Conservation (phyloP, 768 basidiomycete species). For the Phanerodontia chrysosporium region DNA sequence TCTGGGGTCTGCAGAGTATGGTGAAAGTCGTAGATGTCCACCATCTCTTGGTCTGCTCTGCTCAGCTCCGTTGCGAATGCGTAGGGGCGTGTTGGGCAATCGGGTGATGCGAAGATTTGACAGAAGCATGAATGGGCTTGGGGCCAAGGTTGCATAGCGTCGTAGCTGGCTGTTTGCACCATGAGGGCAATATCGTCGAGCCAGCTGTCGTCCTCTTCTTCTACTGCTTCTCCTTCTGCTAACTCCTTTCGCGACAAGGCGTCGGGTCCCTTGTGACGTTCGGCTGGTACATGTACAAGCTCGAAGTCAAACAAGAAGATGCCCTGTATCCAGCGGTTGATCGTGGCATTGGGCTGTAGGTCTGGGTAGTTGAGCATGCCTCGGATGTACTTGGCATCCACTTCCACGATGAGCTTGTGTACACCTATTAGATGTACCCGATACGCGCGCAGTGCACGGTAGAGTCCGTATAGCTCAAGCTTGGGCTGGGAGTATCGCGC, state of each 20-base stretch:
- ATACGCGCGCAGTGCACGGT: slow-evolving; percentile 15
- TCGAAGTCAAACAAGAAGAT: slow-evolving; percentile 36
- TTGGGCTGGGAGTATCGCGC: slow-evolving; percentile 25
- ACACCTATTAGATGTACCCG: slow-evolving; percentile 27
- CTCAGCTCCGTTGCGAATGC: too few species aligned
- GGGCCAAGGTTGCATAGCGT: not conserved
- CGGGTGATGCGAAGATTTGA: too few species aligned
- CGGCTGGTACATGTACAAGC: slow-evolving; percentile 34
- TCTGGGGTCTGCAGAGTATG: not conserved
- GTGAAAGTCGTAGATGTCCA: slow-evolving; percentile 17
- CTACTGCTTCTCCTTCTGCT: slow-evolving; percentile 13
- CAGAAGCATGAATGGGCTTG: too few species aligned
- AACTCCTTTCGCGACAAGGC: slow-evolving; percentile 28
- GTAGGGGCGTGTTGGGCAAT: too few species aligned
- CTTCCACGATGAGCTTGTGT: slow-evolving; percentile 30
- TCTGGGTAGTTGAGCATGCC: slow-evolving; percentile 41
- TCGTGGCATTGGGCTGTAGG: slow-evolving; percentile 30
- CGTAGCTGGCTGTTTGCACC: not conserved
- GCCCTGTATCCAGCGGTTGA: slow-evolving; percentile 39
- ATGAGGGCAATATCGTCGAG: not conserved
- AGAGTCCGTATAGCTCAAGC: slow-evolving; percentile 25
- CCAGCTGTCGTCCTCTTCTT: slow-evolving; percentile 12
- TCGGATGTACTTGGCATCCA: slow-evolving; percentile 37
- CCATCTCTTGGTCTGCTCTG: slow-evolving; percentile 13
- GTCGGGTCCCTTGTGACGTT: slow-evolving; percentile 32